Evolutionary conservation across 139 green algal species (phyloP), one percentile per base, ranked within the genome.

Genomic region (Mychonastes homosphaera): DNA sequence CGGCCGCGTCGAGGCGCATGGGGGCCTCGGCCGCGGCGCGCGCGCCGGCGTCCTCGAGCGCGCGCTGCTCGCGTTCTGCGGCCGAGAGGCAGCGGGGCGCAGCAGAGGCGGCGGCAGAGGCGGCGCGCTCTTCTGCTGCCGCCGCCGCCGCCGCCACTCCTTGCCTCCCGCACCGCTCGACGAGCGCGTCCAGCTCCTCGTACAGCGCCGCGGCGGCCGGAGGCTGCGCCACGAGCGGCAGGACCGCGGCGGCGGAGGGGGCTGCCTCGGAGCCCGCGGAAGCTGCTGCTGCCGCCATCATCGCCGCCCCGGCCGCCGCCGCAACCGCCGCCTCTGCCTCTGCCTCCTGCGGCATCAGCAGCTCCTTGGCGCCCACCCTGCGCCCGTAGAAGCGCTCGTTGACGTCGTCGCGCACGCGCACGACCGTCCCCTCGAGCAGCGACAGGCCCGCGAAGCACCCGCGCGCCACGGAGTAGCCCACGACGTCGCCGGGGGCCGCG

Each of bases 371-470:
- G 43, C 26, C 43, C 43, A 15, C 36, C 23, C 55, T 23, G 28
- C 73, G 71, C 45, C 41, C 41, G 41, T 87, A 87, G 61, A 87
- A 87, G 34, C 62, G 52, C 26, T 55, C 50, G 60, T 85, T 84
- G 4, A 70, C 64, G 10, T 45, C 38, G 26, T 72, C 58, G 3
- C 65, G 53, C 51, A 56, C 58, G n/a, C 44, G 44, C 54, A 51
- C 40, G 7, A 65, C 39, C 1, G 63, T 71, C 34, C 73, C 72
- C 40, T 87, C 77, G n/a, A n/a, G n/a, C 39, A 89, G 15, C 6
- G 58, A 64, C 6, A 87, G 38, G 4, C 81, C 81, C 34, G 75
- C 50, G 53, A 81, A 87, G 9, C 70, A 72, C n/a, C 82, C 82
- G 2, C 65, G 61, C 29, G 60, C 69, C 60, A 64, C 73, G 53